Percentiles rank a stretch among this genome's conserved stretches.
Conservation (phyloP, 202 grass and related monocot species). For the Digitaria exilis region DNA sequence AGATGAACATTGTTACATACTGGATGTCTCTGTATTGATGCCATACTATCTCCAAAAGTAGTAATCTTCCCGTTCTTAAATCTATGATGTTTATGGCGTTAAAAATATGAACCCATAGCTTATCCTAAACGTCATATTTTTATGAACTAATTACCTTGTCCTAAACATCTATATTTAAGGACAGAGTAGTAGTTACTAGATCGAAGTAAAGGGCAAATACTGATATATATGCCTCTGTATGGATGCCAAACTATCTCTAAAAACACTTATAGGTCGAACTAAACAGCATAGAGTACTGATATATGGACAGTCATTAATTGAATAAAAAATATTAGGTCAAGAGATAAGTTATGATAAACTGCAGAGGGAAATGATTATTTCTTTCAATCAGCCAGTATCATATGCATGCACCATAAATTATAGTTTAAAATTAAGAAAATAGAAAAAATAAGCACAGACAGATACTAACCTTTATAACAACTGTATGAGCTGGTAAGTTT, state of each 20-base stretch:
- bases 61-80: too few species aligned
- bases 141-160: too few species aligned
- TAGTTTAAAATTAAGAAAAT: background rate
- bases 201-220: conserved; percentile 10
- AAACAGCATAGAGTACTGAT: conserved; percentile 30
- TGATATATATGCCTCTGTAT: background rate
- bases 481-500: conserved; percentile 96
- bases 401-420: background rate
- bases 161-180: too few species aligned
- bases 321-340: conserved; percentile 20
- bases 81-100: too few species aligned
- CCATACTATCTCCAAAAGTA: conserved; percentile 14
- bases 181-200: background rate
- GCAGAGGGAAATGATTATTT: conserved; percentile 10
- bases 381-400: background rate
- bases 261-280: conserved; percentile 7
- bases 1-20: conserved; percentile 9
- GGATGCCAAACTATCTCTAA: conserved; percentile 12
- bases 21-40: conserved; percentile 4
- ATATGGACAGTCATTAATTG: conserved; percentile 20
- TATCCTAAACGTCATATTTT: too few species aligned
- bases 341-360: conserved; percentile 5
- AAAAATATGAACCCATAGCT: too few species aligned
- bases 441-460: background rate
- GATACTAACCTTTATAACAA: conserved; percentile 87